phyloP scores from a whole-genome alignment of 306 rosid genomes.

The Quercus glauca region DNA sequence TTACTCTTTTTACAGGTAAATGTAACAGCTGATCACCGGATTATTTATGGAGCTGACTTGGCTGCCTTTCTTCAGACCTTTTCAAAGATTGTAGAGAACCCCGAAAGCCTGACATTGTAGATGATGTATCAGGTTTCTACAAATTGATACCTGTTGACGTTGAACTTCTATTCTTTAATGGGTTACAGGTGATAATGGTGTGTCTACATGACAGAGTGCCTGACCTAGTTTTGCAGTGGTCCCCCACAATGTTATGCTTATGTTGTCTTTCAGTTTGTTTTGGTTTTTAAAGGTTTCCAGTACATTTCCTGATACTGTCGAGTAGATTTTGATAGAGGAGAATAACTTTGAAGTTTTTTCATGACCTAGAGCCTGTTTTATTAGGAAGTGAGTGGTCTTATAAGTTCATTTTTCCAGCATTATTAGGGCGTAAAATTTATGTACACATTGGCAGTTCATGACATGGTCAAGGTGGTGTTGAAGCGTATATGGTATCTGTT shows the following conservation, averaged over 20 bases:
- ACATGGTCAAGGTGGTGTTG: not conserved
- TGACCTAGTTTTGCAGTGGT: constrained; percentile 16
- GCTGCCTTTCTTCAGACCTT: constrained; percentile 85
- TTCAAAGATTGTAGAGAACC: constrained; percentile 74
- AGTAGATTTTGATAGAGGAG: constrained; percentile 30
- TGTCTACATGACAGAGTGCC: constrained; percentile 12
- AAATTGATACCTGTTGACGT: constrained; percentile 8
- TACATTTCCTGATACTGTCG: constrained; percentile 16
- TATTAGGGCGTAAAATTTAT: not conserved
- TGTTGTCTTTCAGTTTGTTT: constrained; percentile 22
- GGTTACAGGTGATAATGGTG: constrained; percentile 14
- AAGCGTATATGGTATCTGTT: not conserved
- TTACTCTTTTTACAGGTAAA: constrained; percentile 66
- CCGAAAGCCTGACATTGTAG: constrained; percentile 84
- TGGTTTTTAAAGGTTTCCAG: constrained; percentile 12
- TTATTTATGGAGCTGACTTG: constrained; percentile 86
- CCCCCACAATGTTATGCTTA: constrained; percentile 22
- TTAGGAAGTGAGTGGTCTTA: not conserved
- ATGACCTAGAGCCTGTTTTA: constrained; percentile 11
- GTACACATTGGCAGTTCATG: not conserved
- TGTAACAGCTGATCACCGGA: constrained; percentile 90
- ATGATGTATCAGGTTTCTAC: constrained; percentile 25
- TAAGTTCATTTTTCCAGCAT: not conserved
- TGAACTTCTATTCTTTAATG: constrained; percentile 4
- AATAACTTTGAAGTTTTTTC: constrained; percentile 15